Conservation (phyloP, 257 asterid species). For the Solanum dulcamara region DNA sequence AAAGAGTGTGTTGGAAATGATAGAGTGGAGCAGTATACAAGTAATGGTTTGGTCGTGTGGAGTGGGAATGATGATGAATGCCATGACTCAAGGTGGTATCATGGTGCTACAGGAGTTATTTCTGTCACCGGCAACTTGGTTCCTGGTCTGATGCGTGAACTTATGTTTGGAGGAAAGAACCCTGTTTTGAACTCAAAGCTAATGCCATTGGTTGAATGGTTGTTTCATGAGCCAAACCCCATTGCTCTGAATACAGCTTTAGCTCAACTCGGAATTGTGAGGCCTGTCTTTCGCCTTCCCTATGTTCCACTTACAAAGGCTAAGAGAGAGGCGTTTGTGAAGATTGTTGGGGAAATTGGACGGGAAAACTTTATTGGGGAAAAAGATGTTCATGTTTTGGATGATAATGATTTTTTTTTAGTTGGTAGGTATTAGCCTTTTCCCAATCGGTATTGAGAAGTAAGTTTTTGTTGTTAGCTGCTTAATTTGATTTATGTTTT, state of each 20-base stretch:
- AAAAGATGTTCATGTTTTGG: constrained; percentile 49
- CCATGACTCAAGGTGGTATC: constrained; percentile 77
- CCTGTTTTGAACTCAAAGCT: constrained; percentile 39
- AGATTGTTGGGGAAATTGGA: constrained; percentile 61
- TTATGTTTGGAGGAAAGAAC: constrained; percentile 65
- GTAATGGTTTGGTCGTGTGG: constrained; percentile 59
- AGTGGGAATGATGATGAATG: constrained; percentile 83
- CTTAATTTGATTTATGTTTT: background rate
- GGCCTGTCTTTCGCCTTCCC: constrained; percentile 76
- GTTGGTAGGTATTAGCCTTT: constrained; percentile 55
- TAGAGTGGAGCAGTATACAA: constrained; percentile 50
- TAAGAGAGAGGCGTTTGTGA: constrained; percentile 73
- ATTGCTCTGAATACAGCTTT: constrained; percentile 72
- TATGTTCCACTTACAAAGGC: constrained; percentile 60
- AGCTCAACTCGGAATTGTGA: constrained; percentile 80
- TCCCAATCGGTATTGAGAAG: background rate
- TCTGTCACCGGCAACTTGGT: constrained; percentile 80
- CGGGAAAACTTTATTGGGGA: constrained; percentile 69
- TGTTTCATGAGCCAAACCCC: constrained; percentile 67
- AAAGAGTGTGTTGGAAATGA: constrained; percentile 76
- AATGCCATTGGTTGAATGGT: constrained; percentile 55
- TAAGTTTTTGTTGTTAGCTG: background rate
- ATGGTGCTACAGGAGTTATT: constrained; percentile 63
- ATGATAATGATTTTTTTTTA: constrained; percentile 65
- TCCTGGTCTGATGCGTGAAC: constrained; percentile 62